Percentiles rank a stretch among this genome's conserved stretches.
Conservation (phyloP, 495 filamentous ascomycete species). For the Collariella sp. region DNA sequence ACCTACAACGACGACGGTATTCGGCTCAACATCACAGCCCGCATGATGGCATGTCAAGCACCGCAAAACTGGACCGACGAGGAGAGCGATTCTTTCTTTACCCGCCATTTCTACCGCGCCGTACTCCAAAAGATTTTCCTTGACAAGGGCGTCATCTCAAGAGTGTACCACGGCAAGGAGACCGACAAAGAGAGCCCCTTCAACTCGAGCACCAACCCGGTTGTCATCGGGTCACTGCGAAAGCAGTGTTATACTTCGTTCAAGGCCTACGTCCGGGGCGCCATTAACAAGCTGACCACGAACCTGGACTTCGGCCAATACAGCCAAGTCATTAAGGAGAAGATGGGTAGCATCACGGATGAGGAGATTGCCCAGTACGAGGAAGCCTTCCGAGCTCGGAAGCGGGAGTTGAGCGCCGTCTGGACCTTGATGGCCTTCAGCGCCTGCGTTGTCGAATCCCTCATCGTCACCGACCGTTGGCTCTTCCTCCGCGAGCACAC, state of each 20-base stretch:
- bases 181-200: slow-evolving; percentile 36
- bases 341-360: slow-evolving; percentile 57
- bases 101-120: slow-evolving; percentile 85
- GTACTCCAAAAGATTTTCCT: slow-evolving; percentile 84
- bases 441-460: slow-evolving; percentile 74
- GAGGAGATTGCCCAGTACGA: slow-evolving; percentile 67
- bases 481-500: slow-evolving; percentile 73
- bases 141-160: slow-evolving; percentile 63
- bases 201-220: slow-evolving; percentile 52
- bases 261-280: slow-evolving; percentile 67
- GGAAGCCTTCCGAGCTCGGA: slow-evolving; percentile 49
- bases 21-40: slow-evolving; percentile 85
- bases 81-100: slow-evolving; percentile 84
- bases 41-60: slow-evolving; percentile 95
- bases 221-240: slow-evolving; percentile 77
- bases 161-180: slow-evolving; percentile 41
- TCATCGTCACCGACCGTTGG: slow-evolving; percentile 90
- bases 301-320: slow-evolving; percentile 47
- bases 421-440: slow-evolving; percentile 97
- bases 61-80: slow-evolving; percentile 78
- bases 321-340: slow-evolving; percentile 48
- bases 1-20: slow-evolving; percentile 54
- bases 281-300: slow-evolving; percentile 60
- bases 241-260: slow-evolving; percentile 76
- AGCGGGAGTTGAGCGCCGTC: slow-evolving; percentile 72